Conservation (phyloP, 306 rosid species). For the Vicia villosa region DNA sequence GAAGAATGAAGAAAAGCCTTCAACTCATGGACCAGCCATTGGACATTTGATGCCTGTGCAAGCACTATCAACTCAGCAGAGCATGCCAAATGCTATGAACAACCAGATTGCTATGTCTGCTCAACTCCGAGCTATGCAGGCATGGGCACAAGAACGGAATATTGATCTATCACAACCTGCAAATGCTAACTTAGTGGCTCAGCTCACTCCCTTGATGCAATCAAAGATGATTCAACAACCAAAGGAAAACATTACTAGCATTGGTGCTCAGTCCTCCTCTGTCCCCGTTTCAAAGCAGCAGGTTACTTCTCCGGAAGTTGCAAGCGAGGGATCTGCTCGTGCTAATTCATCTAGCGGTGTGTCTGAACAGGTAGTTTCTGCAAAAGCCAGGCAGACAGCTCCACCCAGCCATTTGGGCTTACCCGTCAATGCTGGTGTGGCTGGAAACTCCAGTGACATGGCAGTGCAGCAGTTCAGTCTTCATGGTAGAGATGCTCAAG, state of each 20-base stretch:
- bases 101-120: slow-evolving; percentile 67
- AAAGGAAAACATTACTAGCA: slow-evolving; percentile 59
- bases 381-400: slow-evolving; percentile 70
- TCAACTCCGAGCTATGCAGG: slow-evolving; percentile 80
- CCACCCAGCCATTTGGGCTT: slow-evolving; percentile 63
- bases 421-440: slow-evolving; percentile 51
- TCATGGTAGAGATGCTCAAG: slow-evolving; percentile 81
- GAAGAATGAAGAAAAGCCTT: slow-evolving; percentile 65
- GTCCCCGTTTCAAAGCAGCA: slow-evolving; percentile 74
- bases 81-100: slow-evolving; percentile 57
- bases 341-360: slow-evolving; percentile 74
- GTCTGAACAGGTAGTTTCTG: slow-evolving; percentile 67
- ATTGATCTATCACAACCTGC: slow-evolving; percentile 82
- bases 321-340: slow-evolving; percentile 73
- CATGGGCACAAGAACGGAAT: slow-evolving; percentile 79
- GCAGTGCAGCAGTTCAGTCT: slow-evolving; percentile 63
- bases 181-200: slow-evolving; percentile 71
- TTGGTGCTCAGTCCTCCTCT: slow-evolving; percentile 66
- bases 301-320: slow-evolving; percentile 64
- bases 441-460: slow-evolving; percentile 51
- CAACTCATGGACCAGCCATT: slow-evolving; percentile 51
- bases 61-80: slow-evolving; percentile 61
- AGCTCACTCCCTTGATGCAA: slow-evolving; percentile 72
- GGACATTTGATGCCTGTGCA: slow-evolving; percentile 71
- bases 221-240: slow-evolving; percentile 72